phyloP scores from a whole-genome alignment of 768 basidiomycete genomes.

The Mycena olivaceomarginata region DNA sequence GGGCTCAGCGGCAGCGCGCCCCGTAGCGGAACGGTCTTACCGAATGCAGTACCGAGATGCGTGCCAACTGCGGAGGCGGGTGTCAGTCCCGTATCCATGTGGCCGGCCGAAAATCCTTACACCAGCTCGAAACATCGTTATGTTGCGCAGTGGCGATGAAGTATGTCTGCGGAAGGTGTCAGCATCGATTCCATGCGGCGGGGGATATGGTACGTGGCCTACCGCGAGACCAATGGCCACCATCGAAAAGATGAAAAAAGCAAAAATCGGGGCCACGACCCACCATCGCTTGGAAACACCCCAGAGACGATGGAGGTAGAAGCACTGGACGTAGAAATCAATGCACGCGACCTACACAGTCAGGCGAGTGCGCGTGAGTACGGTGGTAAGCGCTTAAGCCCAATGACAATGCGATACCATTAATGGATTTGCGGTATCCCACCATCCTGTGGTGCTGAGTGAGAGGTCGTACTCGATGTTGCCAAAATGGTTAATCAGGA shows the following conservation, averaged over 20 bases:
- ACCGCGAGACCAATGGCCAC: conserved; percentile 23
- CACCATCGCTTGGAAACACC: conserved; percentile 19
- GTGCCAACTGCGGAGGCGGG: conserved; percentile 20
- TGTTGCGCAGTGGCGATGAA: conserved; percentile 18
- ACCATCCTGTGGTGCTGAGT: conserved; percentile 33
- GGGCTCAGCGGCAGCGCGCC: neutral
- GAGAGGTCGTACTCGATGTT: conserved; percentile 8
- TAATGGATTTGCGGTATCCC: conserved; percentile 34
- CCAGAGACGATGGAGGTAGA: conserved; percentile 31
- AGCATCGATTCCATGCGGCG: conserved; percentile 10
- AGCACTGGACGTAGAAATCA: conserved; percentile 35
- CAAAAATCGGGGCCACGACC: conserved; percentile 22
- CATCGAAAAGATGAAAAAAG: conserved; percentile 27
- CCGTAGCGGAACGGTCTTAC: conserved; percentile 3
- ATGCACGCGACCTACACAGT: conserved; percentile 26
- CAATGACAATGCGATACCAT: conserved; percentile 24
- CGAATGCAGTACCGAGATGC: conserved; percentile 34
- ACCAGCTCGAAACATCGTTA: conserved; percentile 12
- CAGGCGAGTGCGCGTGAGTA: neutral
- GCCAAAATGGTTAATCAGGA: conserved; percentile 17
- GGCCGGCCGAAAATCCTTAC: conserved; percentile 7
- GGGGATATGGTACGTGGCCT: neutral
- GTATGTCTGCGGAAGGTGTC: conserved; percentile 30
- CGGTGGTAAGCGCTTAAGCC: conserved; percentile 6
- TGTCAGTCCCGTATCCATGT: neutral